Evolutionary conservation across 805 yeast species (phyloP).

Genomic region (Starmerella khaoyaiensis): DNA sequence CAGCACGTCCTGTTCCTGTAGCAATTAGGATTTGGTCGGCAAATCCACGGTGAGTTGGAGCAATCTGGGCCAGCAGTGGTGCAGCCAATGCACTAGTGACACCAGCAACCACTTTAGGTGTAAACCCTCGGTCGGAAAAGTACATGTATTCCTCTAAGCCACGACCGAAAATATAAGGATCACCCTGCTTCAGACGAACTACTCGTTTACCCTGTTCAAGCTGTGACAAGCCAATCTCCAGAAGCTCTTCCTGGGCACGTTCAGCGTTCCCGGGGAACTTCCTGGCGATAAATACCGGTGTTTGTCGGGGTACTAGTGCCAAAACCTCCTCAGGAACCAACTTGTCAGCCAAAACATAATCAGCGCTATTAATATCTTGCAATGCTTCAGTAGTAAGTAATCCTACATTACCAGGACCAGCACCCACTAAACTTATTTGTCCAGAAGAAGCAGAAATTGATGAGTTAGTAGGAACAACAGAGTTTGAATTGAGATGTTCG

Average conservation of each 20-base stretch:
- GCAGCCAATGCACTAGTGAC: slow-evolving; percentile 82
- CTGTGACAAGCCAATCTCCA: slow-evolving; percentile 56
- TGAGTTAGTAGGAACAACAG: slow-evolving; percentile 31
- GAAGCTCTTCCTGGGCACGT: slow-evolving; percentile 73
- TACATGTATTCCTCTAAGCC: slow-evolving; percentile 84
- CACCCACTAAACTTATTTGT: slow-evolving; percentile 83
- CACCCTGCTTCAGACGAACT: slow-evolving; percentile 88
- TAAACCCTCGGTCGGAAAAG: slow-evolving; percentile 54
- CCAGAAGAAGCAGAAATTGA: no score
- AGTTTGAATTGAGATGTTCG: slow-evolving; percentile 11
- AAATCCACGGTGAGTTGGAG: slow-evolving; percentile 84
- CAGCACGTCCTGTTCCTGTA: slow-evolving; percentile 88
- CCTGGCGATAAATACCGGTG: slow-evolving; percentile 72
- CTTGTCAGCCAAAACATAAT: slow-evolving; percentile 76
- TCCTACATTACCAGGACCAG: slow-evolving; percentile 86
- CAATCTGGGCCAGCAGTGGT: slow-evolving; percentile 66
- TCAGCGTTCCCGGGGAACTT: slow-evolving; percentile 97
- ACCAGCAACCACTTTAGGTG: slow-evolving; percentile 72
- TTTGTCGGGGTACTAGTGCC: slow-evolving; percentile 62
- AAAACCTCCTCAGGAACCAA: slow-evolving; percentile 81
- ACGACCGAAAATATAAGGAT: slow-evolving; percentile 90
- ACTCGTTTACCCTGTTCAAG: slow-evolving; percentile 58
- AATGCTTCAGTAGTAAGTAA: slow-evolving; percentile 76
- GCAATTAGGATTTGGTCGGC: slow-evolving; percentile 87
- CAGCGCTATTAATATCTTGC: slow-evolving; percentile 68